Evolutionary conservation across 108 stramenopile species (phyloP), one percentile per base, ranked within the genome.

Genomic region (Discostella pseudostelligera): DNA sequence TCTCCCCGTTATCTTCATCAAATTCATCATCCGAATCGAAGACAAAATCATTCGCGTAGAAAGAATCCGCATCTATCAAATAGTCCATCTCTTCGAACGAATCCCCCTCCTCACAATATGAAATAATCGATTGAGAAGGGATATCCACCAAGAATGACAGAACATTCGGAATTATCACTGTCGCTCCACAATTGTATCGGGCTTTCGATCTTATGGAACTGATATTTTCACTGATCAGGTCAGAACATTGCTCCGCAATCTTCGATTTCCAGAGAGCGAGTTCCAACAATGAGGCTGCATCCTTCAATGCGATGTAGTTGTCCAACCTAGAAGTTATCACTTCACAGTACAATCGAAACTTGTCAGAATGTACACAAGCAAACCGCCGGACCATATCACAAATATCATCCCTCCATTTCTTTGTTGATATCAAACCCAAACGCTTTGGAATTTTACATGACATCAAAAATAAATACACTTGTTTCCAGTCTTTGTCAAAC

Each of bases 251-350:
- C 17, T 45, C 44, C 14, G 3, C 14, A 19, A 45, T 45, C 17
- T 45, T 19, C 8, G 44, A 45, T 45, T 45, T 45, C 44, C 44
- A 45, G 44, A 45, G 44, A 19, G 44, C 44, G 3, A 45, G 44
- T 3, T 45, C 44, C 44, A 45, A 19, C 8, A 45, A 8, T 32
- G 32, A 32, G 3, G 32, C 32, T 4, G 32, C 32, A 32, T 32
- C 32, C 32, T 32, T 32, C 32, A 19, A 45, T 7, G 3, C 3
- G 3, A 7, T 45, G 16, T 45, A 45, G 3, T 17, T 8, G 17
- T 3, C 3, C 14, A 45, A 19, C 8, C 16, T 19, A 8, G 3
- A 7, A 45, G 8, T 2, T 3, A 17, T 45, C 16, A 19, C 3
- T 6, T 45, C 44, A 45, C 3, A 45, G 17, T 3, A 45, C 14